phyloP scores from a whole-genome alignment of 164 flowering plant genomes.

The Stephania yunnanensis region DNA sequence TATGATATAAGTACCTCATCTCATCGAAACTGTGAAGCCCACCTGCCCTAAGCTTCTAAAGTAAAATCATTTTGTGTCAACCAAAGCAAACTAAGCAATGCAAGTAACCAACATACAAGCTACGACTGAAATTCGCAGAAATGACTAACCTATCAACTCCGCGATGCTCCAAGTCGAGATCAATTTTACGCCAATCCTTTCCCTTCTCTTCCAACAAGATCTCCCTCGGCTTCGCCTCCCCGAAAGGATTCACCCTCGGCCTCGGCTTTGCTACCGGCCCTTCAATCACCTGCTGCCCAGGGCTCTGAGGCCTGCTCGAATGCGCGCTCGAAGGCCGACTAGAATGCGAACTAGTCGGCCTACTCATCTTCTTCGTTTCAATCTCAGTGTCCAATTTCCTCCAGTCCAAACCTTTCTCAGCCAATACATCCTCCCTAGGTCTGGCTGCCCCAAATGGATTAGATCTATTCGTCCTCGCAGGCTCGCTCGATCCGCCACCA shows the following conservation, averaged over 20 bases:
- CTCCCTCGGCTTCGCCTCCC: constrained; percentile 94
- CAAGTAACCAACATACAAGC: neutral
- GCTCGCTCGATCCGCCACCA: constrained; percentile 24
- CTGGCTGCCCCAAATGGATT: constrained; percentile 86
- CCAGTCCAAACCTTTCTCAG: constrained; percentile 90
- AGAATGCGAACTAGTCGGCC: constrained; percentile 77
- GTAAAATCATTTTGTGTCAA: neutral
- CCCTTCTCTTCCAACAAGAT: constrained; percentile 68
- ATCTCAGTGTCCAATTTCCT: constrained; percentile 61
- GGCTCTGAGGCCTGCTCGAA: constrained; percentile 55
- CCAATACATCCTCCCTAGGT: constrained; percentile 87
- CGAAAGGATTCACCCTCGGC: constrained; percentile 86
- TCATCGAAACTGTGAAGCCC: neutral
- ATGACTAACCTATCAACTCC: constrained; percentile 56
- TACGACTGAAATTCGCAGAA: neutral
- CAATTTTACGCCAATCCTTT: constrained; percentile 88
- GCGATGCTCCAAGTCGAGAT: constrained; percentile 74
- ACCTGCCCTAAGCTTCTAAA: neutral
- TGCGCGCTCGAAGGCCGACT: constrained; percentile 79
- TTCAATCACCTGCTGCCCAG: constrained; percentile 26
- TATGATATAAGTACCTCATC: neutral
- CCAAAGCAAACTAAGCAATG: neutral
- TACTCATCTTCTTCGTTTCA: constrained; percentile 55
- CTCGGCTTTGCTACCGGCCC: constrained; percentile 34
- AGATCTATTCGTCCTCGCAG: constrained; percentile 37